phyloP scores from a whole-genome alignment of 805 yeast species.

The Yamadazyma phyllophila region DNA sequence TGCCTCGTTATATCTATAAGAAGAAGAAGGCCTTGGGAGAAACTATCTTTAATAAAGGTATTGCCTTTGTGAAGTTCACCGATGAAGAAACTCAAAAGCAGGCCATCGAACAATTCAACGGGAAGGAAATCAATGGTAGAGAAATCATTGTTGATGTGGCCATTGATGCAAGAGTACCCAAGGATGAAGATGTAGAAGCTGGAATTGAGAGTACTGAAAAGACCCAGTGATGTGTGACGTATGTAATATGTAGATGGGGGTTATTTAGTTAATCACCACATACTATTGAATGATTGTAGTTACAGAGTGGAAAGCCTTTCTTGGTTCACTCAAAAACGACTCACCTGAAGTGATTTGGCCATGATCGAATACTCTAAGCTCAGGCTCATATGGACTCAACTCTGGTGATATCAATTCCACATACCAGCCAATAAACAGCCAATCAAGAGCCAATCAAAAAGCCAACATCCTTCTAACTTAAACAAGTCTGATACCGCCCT shows the following conservation, averaged over 20 bases:
- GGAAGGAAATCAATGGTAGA: conserved; percentile 63
- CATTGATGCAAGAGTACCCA: conserved; percentile 49
- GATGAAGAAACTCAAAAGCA: conserved; percentile 59
- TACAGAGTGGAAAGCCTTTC: no score
- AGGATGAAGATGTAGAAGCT: conserved; percentile 21
- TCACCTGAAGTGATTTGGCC: no score
- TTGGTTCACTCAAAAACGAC: no score
- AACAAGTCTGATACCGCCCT: no score
- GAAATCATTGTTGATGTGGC: conserved; percentile 70
- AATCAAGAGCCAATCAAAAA: no score
- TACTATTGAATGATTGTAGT: neutral
- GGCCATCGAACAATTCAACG: conserved; percentile 73
- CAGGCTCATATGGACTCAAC: no score
- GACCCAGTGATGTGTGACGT: neutral
- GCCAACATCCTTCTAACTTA: no score
- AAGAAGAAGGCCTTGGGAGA: conserved; percentile 45
- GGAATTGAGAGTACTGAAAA: conserved; percentile 16
- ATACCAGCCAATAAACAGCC: no score
- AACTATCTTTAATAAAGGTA: conserved; percentile 56
- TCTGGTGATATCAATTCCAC: no score
- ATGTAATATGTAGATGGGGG: neutral
- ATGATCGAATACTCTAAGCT: no score
- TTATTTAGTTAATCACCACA: conserved; percentile 1
- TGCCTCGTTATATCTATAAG: conserved; percentile 44
- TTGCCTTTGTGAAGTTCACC: conserved; percentile 61